Conservation (phyloP, 1,284 basidiomycete species). For the Fistulinella cinereoalba region DNA sequence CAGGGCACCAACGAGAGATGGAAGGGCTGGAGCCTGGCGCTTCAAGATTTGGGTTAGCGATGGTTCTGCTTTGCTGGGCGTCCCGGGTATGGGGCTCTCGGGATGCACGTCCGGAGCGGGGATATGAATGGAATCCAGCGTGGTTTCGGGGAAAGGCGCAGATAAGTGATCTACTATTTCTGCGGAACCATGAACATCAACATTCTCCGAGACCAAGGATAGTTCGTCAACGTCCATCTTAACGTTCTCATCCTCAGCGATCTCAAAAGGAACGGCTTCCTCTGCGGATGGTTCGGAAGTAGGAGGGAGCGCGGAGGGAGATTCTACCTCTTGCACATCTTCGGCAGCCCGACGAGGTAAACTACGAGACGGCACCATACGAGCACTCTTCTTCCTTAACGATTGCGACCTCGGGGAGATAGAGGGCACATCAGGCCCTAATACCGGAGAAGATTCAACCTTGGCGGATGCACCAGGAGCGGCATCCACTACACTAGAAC, state of each 20-base stretch:
- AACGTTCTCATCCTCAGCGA: not conserved
- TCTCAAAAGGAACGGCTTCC: not conserved
- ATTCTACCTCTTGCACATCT: not conserved
- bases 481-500: not conserved
- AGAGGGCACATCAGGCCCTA: slow-evolving; percentile 1
- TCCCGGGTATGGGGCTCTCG: not conserved
- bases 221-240: slow-evolving; percentile 7
- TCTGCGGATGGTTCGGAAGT: not conserved
- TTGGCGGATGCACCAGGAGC: not conserved
- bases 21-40: slow-evolving; percentile 10
- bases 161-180: not conserved
- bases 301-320: not conserved
- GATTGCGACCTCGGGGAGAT: not conserved
- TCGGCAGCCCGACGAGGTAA: slow-evolving; percentile 18
- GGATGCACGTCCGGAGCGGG: not conserved
- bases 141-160: not conserved
- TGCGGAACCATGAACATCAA: not conserved
- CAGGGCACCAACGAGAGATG: slow-evolving; percentile 11
- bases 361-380: slow-evolving; percentile 26
- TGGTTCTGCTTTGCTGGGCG: not conserved
- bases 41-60: slow-evolving; percentile 1
- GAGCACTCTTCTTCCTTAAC: slow-evolving; percentile 23
- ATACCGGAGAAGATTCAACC: not conserved
- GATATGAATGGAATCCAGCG: slow-evolving; percentile 2
- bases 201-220: not conserved